phyloP scores from a whole-genome alignment of 163 green algal genomes.

The Prototheca wickerhamii region DNA sequence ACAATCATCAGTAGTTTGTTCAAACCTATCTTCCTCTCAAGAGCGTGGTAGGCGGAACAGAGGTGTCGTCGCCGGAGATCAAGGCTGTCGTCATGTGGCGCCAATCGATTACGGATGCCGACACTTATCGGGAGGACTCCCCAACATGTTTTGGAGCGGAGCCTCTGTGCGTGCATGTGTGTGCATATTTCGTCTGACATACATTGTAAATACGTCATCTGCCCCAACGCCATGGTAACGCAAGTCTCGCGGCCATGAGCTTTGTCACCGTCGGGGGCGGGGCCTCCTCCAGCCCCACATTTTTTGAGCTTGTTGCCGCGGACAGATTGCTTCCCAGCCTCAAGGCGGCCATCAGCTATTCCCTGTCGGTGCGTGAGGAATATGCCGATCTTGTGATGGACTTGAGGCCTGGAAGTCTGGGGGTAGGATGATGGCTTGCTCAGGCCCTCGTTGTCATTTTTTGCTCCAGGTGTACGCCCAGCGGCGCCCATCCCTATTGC shows the following conservation, averaged over 20 bases:
- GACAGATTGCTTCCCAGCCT: conserved; percentile 74
- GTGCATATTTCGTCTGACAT: too few species aligned
- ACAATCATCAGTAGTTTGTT: too few species aligned
- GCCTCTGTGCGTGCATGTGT: too few species aligned
- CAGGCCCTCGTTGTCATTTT: neutral
- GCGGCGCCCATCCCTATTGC: conserved; percentile 44
- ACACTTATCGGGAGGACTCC: too few species aligned
- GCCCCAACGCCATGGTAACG: too few species aligned
- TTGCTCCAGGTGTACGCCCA: conserved; percentile 60
- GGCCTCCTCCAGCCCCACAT: conserved; percentile 59
- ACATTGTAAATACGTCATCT: too few species aligned
- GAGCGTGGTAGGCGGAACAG: too few species aligned
- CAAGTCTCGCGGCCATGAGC: conserved; percentile 38
- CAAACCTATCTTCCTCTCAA: too few species aligned
- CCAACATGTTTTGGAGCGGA: too few species aligned
- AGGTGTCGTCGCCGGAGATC: too few species aligned
- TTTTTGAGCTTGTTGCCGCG: conserved; percentile 83
- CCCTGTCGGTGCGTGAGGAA: conserved; percentile 28
- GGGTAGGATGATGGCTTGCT: neutral
- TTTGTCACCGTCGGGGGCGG: conserved; percentile 70
- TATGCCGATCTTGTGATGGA: neutral
- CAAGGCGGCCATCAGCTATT: conserved; percentile 61
- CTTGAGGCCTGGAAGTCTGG: neutral
- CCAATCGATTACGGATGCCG: too few species aligned
- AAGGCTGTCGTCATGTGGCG: too few species aligned